Base-by-base conservation (phyloP, 108 stramenopile genomes). In the Craspedostauros australis region DNA sequence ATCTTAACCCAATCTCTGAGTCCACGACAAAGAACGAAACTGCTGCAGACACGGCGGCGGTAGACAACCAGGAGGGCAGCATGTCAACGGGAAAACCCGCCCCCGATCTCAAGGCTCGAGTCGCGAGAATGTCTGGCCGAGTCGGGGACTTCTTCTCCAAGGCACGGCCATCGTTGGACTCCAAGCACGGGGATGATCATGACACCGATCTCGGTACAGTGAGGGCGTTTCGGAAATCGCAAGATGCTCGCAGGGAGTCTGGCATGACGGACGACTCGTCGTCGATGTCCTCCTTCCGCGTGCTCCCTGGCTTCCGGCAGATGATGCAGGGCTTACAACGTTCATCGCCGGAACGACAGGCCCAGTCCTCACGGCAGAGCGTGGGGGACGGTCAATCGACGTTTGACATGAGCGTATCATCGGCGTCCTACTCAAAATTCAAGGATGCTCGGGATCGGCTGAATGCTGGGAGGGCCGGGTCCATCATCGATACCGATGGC, bases 401-500 rank as follows among this genome's bases (percentile, higher is more conserved):
- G 15, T 8, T 18, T 1, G 22, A 6, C 12, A 19, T 20, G 23
- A 37, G 2, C 37, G 39, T 1, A 15, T 19, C 2, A 27, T 23
- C n/a, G 25, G 29, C 48, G 23, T 53, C 48, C 0, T 20, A 34
- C 22, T 53, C 62, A 16, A 56, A 62, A 40, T 29, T 56, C 27
- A 37, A 33, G 24, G 51, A 57, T 18, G 46, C 28, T 22, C 42
- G 42, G 25, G 50, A 33, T 11, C 36, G 48, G 29, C 27, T 69
- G 38, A 11, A 16, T 46, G 29, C 12, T 58, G 51, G 33, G 54
- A 44, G 21, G 33, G 51, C 14, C 23, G 56, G 48, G 29, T 54
- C 79, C 19, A 69, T 90, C 45, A 90, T 90, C 61, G 88, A 90
- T 57, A 85, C 88, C 2, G 88, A 90, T 42, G 79, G 57, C 18